Base-by-base conservation (phyloP, 2,329 filamentous ascomycete genomes). In the Trichoderma simmonsii region DNA sequence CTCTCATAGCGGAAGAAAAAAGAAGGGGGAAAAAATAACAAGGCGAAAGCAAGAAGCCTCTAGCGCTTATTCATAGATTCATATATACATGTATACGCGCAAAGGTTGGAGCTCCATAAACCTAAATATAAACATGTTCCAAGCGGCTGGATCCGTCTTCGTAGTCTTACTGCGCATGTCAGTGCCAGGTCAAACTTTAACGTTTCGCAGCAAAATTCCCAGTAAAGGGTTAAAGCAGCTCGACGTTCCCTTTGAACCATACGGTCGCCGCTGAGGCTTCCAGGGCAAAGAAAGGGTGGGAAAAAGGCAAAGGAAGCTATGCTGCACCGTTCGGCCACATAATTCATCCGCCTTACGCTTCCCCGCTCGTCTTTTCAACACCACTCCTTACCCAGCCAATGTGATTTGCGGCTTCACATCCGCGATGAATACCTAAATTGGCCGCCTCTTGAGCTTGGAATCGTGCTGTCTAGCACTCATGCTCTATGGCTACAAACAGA, bases 341-440 rank as follows among this genome's bases (percentile, higher is more conserved):
- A 32, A 32, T 68, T 68, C 54, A 30, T 32, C 65, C 65, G 65
- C 65, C 64, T 68, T 68, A 60, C 65, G 54, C 54, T 68, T 68
- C 65, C 54, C 54, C 65, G 56, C 54, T 26, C 34, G 6, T 24
- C 24, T 14, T 3, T 30, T 32, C 26, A 54, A 64, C 57, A 62
- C 60, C 60, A 39, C n/a, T 39, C 24, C 12, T 0, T 9, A 18
- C 4, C 4, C 21, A 62, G 14, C 32, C 59, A 62, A 62, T 62
- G 21, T 18, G 21, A 24, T 28, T 63, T 63, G 5, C 11, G 32
- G 59, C 30, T 24, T 28, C 11, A 39, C 11, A 28, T 39, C 64
- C 64, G 64, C 64, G 26, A 11, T 39, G 51, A 67, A 67, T 67
- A 67, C 64, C 64, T 21, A 18, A 66, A 28, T 30, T 54, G 64